Base-by-base conservation (phyloP, 352 stramenopile genomes). In the Globisporangium nodosum region DNA sequence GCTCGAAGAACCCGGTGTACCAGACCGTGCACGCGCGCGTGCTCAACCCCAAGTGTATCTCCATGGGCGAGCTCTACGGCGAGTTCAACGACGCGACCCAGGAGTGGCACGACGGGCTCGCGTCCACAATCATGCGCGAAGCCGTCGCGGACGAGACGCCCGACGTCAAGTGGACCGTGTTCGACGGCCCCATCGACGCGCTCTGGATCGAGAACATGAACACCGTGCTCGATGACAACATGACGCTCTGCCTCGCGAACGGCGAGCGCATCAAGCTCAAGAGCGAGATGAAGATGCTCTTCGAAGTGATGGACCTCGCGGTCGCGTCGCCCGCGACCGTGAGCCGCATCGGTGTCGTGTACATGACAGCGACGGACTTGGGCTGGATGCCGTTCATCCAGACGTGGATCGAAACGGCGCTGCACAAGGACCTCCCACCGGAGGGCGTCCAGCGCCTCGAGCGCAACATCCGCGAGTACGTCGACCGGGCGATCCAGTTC, bases 201-300 rank as follows among this genome's bases (percentile, higher is more conserved):
- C 68, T 97, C 8, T 98, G 92, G 92, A 98, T 98, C 45, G 92
- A 98, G 64, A 97, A 98, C 68, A 96, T 98, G 90, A 98, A 98
- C 73, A 98, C 92, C 1, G 92, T 98, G 0, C 64, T 98, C 6
- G 92, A 98, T 60, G 92, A 98, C 69, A 98, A 97, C 65, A 98
- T 97, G 91, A 98, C 87, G 5, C 68, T 98, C 11, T 98, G 91
- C 58, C 74, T 98, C 0, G 89, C 92, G 0, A 98, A 97, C 61
- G 93, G 92, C 49, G 91, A 98, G 66, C 77, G 92, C 3, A 98
- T 98, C 55, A 90, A 90, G 42, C 75, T 90, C 13, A 85, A 82
- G 54, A 74, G 49, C 43, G 84, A 97, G 58, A 97, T 98, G 87
- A 95, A 96, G 60, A 96, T 96, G 84, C 71, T 98, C 6, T 98